Conservation (phyloP, 129 eudicot species). For the Ambrosia artemisiifolia region DNA sequence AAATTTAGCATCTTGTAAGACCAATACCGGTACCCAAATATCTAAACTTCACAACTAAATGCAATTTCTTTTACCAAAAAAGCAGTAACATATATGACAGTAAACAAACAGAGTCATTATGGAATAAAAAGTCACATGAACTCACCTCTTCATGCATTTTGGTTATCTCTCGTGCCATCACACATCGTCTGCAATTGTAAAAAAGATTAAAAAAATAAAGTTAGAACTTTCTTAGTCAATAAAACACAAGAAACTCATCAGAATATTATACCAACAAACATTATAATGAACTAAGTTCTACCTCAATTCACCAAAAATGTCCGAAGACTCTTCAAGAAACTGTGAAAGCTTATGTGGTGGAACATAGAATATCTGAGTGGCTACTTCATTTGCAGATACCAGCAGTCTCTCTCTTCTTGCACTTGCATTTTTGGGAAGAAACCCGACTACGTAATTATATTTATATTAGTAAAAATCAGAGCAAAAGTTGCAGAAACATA, state of each 20-base stretch:
- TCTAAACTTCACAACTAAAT: no score
- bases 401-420: slow-evolving; percentile 71
- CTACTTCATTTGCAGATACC: slow-evolving; percentile 58
- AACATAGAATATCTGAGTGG: slow-evolving; percentile 86
- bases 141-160: slow-evolving; percentile 93
- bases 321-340: slow-evolving; percentile 75
- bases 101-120: not conserved
- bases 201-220: not conserved
- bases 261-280: not conserved
- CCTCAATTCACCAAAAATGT: slow-evolving; percentile 73
- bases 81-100: not conserved
- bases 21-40: no score
- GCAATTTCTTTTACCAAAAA: not conserved
- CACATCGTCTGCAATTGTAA: slow-evolving; percentile 62
- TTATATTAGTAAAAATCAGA: not conserved
- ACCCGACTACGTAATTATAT: slow-evolving; percentile 62
- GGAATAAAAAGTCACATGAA: not conserved
- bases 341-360: slow-evolving; percentile 88
- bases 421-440: slow-evolving; percentile 80
- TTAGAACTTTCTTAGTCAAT: not conserved
- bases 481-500: slow-evolving; percentile 4
- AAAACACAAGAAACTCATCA: not conserved
- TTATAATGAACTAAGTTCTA: slow-evolving; percentile 17
- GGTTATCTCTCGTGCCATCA: slow-evolving; percentile 96
- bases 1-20: not conserved